phyloP scores from a whole-genome alignment of 75 land plant genomes.

The Selaginella moellendorffii region DNA sequence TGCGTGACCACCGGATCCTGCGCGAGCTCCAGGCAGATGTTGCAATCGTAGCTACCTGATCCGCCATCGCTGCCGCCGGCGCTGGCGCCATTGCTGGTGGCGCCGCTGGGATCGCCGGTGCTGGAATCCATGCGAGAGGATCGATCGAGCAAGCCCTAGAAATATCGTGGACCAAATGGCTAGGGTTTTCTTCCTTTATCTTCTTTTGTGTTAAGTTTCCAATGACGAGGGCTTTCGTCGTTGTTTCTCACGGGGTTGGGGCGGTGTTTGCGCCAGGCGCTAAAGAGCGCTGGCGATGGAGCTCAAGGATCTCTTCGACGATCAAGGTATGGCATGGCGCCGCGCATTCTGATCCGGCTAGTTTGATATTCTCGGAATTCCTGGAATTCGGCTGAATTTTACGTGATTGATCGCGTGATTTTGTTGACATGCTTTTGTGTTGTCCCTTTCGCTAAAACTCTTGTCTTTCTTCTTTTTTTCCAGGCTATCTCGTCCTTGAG shows the following conservation, averaged over 20 bases:
- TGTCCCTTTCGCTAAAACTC: background rate
- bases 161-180: too few species aligned
- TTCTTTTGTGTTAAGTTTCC: too few species aligned
- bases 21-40: conserved; percentile 81
- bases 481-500: conserved; percentile 68
- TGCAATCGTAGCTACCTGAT: conserved; percentile 63
- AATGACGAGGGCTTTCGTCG: too few species aligned
- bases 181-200: too few species aligned
- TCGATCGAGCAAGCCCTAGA: too few species aligned
- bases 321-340: conserved; percentile 8
- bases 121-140: too few species aligned
- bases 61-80: background rate
- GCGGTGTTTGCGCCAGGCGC: too few species aligned
- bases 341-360: background rate
- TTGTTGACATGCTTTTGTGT: background rate
- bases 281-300: background rate
- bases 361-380: background rate
- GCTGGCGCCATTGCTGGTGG: too few species aligned
- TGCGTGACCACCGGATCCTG: conserved; percentile 89
- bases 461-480: background rate
- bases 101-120: too few species aligned
- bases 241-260: too few species aligned
- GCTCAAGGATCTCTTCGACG: conserved; percentile 12
- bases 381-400: background rate
- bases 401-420: background rate